These are phyloP conservation scores for Ephemerocybe angulata DNA, from an alignment of 768 basidiomycete genomes.

Conservation along the genomic window DNA sequence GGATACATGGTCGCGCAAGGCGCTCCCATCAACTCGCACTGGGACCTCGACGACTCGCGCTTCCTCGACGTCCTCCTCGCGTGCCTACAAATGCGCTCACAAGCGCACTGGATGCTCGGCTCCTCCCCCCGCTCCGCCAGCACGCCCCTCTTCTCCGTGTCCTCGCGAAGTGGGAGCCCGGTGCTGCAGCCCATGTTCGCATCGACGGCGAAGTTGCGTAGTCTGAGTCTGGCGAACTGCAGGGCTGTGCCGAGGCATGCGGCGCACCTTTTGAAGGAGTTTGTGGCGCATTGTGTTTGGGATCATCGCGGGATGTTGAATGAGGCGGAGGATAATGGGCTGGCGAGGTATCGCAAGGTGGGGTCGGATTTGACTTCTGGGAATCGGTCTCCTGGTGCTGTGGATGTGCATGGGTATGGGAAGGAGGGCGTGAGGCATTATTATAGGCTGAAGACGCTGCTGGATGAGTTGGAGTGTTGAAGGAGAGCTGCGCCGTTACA, in stretches of 20 bases:
- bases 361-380: background rate
- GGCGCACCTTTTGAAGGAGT: conserved; percentile 22
- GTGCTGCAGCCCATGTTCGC: conserved; percentile 8
- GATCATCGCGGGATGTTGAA: conserved; percentile 27
- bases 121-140: background rate
- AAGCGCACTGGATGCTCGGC: background rate
- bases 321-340: conserved; percentile 20
- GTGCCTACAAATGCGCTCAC: conserved; percentile 25
- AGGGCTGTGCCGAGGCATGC: conserved; percentile 23
- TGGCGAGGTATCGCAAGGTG: conserved; percentile 26
- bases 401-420: conserved; percentile 14
- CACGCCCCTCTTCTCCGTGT: background rate
- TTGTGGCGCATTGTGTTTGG: conserved; percentile 32
- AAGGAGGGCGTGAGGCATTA: conserved; percentile 27
- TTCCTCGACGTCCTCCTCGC: conserved; percentile 38
- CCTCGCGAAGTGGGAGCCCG: background rate
- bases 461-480: conserved; percentile 23
- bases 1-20: conserved; percentile 36
- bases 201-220: conserved; percentile 24
- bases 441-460: conserved; percentile 28
- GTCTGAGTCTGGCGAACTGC: conserved; percentile 35
- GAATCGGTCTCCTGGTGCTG: background rate
- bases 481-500: too few relatives aligned
- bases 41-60: conserved; percentile 37
- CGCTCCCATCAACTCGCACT: conserved; percentile 29